phyloP scores from a whole-genome alignment of 2,329 filamentous ascomycete species.

The Biscogniauxia marginata region DNA sequence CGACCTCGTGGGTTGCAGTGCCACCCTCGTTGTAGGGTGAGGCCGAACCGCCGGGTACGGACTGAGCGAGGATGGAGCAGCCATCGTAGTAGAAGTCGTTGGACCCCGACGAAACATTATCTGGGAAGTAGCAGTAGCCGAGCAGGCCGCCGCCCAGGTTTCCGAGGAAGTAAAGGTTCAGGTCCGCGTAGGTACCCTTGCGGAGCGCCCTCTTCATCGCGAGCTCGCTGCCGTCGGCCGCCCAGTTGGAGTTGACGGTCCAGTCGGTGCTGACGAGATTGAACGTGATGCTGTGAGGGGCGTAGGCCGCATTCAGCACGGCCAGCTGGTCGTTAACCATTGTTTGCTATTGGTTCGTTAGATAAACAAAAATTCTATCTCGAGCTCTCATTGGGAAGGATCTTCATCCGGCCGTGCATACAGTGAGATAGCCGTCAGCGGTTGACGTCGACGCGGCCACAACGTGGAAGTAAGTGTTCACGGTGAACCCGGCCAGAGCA shows the following conservation, averaged over 20 bases:
- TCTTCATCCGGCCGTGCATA: too few species aligned
- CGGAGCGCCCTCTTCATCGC: slow-evolving; percentile 47
- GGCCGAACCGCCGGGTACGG: slow-evolving; percentile 27
- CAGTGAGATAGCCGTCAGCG: slow-evolving; percentile 37
- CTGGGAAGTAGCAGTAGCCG: slow-evolving; percentile 49
- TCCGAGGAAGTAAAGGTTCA: slow-evolving; percentile 48
- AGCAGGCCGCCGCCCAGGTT: slow-evolving; percentile 36
- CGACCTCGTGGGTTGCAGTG: slow-evolving; percentile 39
- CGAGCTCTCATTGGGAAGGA: too few species aligned
- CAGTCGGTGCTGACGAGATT: slow-evolving; percentile 41
- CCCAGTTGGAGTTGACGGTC: slow-evolving; percentile 49
- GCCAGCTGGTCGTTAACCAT: slow-evolving; percentile 41
- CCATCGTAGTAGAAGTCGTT: slow-evolving; percentile 37
- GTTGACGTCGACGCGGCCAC: slow-evolving; percentile 31
- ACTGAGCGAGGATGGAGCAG: slow-evolving; percentile 26
- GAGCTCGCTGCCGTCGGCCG: slow-evolving; percentile 38
- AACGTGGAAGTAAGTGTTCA: slow-evolving; percentile 42
- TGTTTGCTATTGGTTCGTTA: slow-evolving; percentile 30
- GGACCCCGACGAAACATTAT: slow-evolving; percentile 32
- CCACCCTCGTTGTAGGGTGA: slow-evolving; percentile 34
- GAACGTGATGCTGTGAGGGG: slow-evolving; percentile 44
- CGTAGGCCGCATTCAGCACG: slow-evolving; percentile 45
- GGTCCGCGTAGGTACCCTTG: slow-evolving; percentile 43
- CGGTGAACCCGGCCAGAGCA: slow-evolving; percentile 26
- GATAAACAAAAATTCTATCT: too few species aligned